These are phyloP conservation scores for Monarda citriodora DNA, from an alignment of 305 asterid species.

Conservation along the genomic window DNA sequence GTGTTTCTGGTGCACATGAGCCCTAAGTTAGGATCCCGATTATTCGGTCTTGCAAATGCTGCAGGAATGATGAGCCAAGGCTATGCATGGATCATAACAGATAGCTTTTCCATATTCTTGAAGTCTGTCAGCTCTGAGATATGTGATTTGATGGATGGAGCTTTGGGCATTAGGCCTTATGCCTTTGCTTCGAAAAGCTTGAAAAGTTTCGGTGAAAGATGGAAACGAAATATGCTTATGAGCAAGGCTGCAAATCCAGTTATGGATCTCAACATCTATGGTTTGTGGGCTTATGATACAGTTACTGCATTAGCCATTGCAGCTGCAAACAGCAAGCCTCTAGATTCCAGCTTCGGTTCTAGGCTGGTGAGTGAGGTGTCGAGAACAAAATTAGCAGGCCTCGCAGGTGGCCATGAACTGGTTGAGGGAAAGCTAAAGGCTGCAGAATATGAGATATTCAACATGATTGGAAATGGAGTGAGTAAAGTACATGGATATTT, in stretches of 20 bases:
- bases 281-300: constrained; percentile 58
- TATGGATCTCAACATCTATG: constrained; percentile 37
- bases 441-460: constrained; percentile 39
- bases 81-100: constrained; percentile 51
- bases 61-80: constrained; percentile 42
- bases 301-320: constrained; percentile 44
- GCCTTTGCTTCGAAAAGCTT: constrained; percentile 22
- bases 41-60: constrained; percentile 30
- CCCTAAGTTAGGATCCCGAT: constrained; percentile 28
- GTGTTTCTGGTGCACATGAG: constrained; percentile 50
- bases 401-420: constrained; percentile 35
- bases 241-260: background rate
- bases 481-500: too few species aligned
- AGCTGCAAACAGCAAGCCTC: constrained; percentile 20
- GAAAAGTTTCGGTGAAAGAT: constrained; percentile 26
- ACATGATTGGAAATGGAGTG: constrained; percentile 43
- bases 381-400: constrained; percentile 30
- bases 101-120: constrained; percentile 31
- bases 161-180: constrained; percentile 45
- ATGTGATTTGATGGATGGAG: constrained; percentile 47
- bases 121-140: constrained; percentile 13
- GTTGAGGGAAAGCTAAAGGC: constrained; percentile 27
- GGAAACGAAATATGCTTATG: constrained; percentile 21
- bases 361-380: constrained; percentile 28
- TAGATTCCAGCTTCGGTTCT: constrained; percentile 28